These are phyloP conservation scores for Fraxinus greggii DNA, from an alignment of 305 asterid genomes.

Conservation along the genomic window DNA sequence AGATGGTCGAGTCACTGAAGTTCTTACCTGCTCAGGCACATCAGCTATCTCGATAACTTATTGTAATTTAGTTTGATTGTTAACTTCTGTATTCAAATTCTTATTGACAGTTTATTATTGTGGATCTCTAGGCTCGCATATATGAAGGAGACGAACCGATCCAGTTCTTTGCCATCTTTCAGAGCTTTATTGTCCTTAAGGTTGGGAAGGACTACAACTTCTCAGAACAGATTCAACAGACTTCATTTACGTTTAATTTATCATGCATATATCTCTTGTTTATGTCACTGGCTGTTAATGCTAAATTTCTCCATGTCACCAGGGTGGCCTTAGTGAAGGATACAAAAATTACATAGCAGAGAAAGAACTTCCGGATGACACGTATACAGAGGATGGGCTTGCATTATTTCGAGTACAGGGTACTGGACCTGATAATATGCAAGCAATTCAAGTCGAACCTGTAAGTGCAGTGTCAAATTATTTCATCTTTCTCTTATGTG, in stretches of 20 bases:
- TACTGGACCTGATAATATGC: slow-evolving; percentile 67
- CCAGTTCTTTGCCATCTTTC: slow-evolving; percentile 69
- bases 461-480: slow-evolving; percentile 40
- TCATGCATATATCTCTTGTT: neutral
- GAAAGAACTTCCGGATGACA: slow-evolving; percentile 66
- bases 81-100: slow-evolving; percentile 15
- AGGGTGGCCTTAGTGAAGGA: slow-evolving; percentile 76
- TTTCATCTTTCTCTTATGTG: neutral
- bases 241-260: neutral
- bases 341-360: slow-evolving; percentile 59
- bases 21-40: slow-evolving; percentile 82
- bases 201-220: slow-evolving; percentile 31
- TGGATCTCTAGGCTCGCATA: slow-evolving; percentile 52
- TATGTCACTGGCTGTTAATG: slow-evolving; percentile 21
- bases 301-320: slow-evolving; percentile 23
- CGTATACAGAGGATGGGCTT: slow-evolving; percentile 55
- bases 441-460: slow-evolving; percentile 89
- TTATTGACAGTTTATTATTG: slow-evolving; percentile 22
- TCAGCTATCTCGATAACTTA: slow-evolving; percentile 24
- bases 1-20: slow-evolving; percentile 86
- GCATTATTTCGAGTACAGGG: slow-evolving; percentile 86
- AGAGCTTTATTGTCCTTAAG: slow-evolving; percentile 68
- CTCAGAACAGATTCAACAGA: neutral
- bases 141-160: slow-evolving; percentile 71
- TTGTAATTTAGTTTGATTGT: slow-evolving; percentile 17